phyloP scores from a whole-genome alignment of 257 asterid genomes.

The Cinchona pubescens region DNA sequence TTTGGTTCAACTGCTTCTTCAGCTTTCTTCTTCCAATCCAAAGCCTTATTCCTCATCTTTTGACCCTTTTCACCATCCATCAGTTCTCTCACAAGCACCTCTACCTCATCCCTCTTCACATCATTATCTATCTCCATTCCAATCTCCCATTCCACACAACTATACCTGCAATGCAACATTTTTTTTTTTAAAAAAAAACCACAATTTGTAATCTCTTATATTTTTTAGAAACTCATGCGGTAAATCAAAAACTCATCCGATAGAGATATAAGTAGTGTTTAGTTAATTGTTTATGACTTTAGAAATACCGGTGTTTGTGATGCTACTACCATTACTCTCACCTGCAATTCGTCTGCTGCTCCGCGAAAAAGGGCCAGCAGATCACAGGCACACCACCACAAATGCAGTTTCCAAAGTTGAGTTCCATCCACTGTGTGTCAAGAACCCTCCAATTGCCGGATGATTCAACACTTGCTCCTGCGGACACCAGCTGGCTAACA shows the following conservation, averaged over 20 bases:
- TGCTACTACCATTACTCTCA: no score
- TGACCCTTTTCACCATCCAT: constrained; percentile 56
- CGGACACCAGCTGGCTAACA: constrained; percentile 48
- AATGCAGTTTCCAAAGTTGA: constrained; percentile 46
- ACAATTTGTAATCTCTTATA: no score
- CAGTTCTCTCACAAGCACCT: constrained; percentile 37
- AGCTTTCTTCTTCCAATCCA: constrained; percentile 43
- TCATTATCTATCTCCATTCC: constrained; percentile 51
- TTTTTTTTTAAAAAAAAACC: no score
- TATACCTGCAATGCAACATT: constrained; percentile 45
- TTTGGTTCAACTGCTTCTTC: constrained; percentile 25
- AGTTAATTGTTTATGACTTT: no score
- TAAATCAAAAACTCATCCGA: no score
- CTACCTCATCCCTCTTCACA: constrained; percentile 53
- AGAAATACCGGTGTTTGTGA: no score
- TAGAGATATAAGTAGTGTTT: no score
- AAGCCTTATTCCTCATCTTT: constrained; percentile 40
- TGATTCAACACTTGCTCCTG: constrained; percentile 51
- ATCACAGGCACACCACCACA: constrained; percentile 44
- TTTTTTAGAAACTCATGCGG: no score
- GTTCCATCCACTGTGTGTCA: constrained; percentile 61
- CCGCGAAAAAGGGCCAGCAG: constrained; percentile 59
- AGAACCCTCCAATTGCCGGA: constrained; percentile 48
- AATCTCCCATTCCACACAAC: constrained; percentile 43
- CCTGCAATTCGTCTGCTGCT: constrained; percentile 57